A percentile compares a stretch with the other conserved stretches of the same genome.
Evolutionary conservation across 1,284 basidiomycete genomes (phyloP).

Genomic region (Microbotryomycetes sp.): DNA sequence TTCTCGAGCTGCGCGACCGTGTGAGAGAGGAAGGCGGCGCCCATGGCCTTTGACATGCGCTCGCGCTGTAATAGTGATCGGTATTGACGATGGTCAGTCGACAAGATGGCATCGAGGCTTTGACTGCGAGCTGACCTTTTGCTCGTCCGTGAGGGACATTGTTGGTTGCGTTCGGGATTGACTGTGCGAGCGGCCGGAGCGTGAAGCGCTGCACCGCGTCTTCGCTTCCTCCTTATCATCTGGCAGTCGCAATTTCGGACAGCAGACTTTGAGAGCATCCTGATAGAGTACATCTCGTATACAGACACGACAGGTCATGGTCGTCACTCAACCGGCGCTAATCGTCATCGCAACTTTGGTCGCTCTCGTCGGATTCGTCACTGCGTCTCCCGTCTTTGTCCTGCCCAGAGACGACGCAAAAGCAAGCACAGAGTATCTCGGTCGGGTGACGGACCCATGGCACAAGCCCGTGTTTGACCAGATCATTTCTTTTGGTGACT

Average conservation of each 20-base stretch:
- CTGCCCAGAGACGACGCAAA: neutral
- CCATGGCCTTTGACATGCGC: conserved; percentile 15
- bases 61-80: conserved; percentile 6
- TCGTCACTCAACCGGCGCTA: neutral
- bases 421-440: neutral
- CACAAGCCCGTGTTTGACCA: neutral
- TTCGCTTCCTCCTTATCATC: too few relatives aligned
- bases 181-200: too few relatives aligned
- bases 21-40: conserved; percentile 29
- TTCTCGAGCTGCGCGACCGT: conserved; percentile 21
- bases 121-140: neutral
- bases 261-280: too few relatives aligned
- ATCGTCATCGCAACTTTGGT: neutral
- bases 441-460: neutral
- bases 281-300: too few relatives aligned
- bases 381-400: neutral
- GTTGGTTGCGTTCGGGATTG: neutral
- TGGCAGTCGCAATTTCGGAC: too few relatives aligned
- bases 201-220: too few relatives aligned
- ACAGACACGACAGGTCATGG: too few relatives aligned
- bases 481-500: conserved; percentile 9
- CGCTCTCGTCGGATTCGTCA: neutral
- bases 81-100: neutral
- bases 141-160: neutral
- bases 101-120: neutral